Base-by-base conservation (phyloP, 2,329 filamentous ascomycete species). In the Colletotrichum lindemuthianum region DNA sequence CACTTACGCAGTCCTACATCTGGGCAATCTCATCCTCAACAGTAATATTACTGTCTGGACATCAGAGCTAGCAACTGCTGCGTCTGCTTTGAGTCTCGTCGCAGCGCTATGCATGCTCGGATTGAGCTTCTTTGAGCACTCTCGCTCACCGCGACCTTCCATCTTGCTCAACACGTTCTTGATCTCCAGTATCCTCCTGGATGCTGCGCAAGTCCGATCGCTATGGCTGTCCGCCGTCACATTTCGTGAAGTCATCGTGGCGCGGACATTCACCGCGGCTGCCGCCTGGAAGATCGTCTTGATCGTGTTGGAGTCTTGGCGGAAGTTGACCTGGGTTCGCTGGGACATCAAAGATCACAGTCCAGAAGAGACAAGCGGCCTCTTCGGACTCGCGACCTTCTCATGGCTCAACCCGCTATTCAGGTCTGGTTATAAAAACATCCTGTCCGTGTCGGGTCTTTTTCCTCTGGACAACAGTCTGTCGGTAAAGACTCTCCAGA, bases 101-200 rank as follows among this genome's bases (percentile, higher is more conserved):
- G 68, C 73, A 2, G 68, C 71, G 0, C 40, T 77, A 6, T 70
- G 63, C 49, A 72, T 77, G 54, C 10, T 69, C 3, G 47, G 50
- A 0, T 61, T 78, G 13, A 77, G 75, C 2, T 68, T 68, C 24
- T 53, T 70, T 7, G 76, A 78, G 58, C 66, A 66, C 41, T 43
- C 41, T 57, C 76, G 67, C 9, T 72, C 77, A 2, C 72, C 72
- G 0, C 72, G 39, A 47, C 67, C 55, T 65, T 68, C 54, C 67
- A 33, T 58, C 7, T 16, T 58, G 32, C 11, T 58, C 5, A 58
- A 58, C 24, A 34, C n/a, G 8, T 58, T 48, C 34, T 13, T 58
- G 16, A 32, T 58, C 37, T 36, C 37, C 6, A 33, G 34, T 9
- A 33, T 13, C 4, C 10, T 58, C 4, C 36, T 58, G 8, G 54